phyloP scores from a whole-genome alignment of 2,329 filamentous ascomycete species.

The Nemania abortiva region DNA sequence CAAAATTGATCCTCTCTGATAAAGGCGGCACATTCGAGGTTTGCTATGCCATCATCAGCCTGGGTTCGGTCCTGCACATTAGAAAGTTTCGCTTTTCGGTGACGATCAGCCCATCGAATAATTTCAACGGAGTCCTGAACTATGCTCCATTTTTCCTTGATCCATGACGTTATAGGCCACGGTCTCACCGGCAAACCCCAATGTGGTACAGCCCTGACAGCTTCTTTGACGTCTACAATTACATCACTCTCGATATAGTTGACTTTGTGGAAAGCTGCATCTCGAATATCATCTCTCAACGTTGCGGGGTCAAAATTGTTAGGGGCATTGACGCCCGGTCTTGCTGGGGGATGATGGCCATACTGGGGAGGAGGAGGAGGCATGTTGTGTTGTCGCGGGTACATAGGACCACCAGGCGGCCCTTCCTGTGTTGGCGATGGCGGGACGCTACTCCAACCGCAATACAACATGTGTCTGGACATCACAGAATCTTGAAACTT shows the following conservation, averaged over 20 bases:
- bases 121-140: slow-evolving; percentile 19
- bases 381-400: too few relatives aligned
- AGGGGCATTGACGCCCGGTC: too few relatives aligned
- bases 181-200: not conserved
- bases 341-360: too few relatives aligned
- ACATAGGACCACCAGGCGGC: too few relatives aligned
- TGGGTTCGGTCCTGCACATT: slow-evolving; percentile 23
- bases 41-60: not conserved
- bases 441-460: not conserved
- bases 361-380: too few relatives aligned
- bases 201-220: not conserved
- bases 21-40: not conserved
- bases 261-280: not conserved
- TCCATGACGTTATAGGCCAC: not conserved
- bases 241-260: slow-evolving; percentile 27
- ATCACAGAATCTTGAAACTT: slow-evolving; percentile 16
- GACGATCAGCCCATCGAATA: slow-evolving; percentile 10
- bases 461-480: slow-evolving; percentile 23
- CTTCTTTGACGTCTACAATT: slow-evolving; percentile 25
- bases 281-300: not conserved
- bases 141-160: not conserved
- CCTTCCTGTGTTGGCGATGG: too few relatives aligned
- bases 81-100: not conserved
- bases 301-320: not conserved
- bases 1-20: too few relatives aligned